Percentiles rank a stretch among this genome's conserved stretches.
Conservation (phyloP, 257 asterid genomes). For the Catharanthus roseus region DNA sequence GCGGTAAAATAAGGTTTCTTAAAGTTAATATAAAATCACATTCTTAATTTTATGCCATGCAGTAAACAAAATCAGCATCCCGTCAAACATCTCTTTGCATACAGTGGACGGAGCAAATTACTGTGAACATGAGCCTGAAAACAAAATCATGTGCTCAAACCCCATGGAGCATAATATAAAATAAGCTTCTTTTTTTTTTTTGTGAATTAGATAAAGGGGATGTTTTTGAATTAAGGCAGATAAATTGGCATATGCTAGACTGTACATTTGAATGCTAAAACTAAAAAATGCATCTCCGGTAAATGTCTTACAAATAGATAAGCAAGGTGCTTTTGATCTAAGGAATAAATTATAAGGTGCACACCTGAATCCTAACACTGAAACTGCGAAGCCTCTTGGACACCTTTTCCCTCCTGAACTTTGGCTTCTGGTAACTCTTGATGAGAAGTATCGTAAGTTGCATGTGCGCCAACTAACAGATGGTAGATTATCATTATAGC, state of each 20-base stretch:
- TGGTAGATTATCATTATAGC: constrained; percentile 72
- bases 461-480: constrained; percentile 75
- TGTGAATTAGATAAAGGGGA: neutral
- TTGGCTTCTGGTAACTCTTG: constrained; percentile 19
- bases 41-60: neutral
- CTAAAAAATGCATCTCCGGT: neutral
- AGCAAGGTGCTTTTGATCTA: neutral
- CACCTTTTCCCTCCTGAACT: constrained; percentile 30
- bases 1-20: too few species aligned
- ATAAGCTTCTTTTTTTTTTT: neutral
- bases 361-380: neutral
- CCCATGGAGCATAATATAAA: neutral
- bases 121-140: neutral
- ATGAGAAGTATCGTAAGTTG: constrained; percentile 81
- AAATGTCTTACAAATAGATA: neutral
- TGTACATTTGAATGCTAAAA: constrained; percentile 5
- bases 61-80: neutral
- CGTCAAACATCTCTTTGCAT: neutral
- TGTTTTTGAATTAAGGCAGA: neutral
- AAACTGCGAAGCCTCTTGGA: constrained; percentile 15
- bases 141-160: neutral
- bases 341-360: neutral
- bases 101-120: neutral
- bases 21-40: neutral
- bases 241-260: neutral